Base-by-base conservation (phyloP, 2,329 filamentous ascomycete species). In the Aspergillus brasiliensis region DNA sequence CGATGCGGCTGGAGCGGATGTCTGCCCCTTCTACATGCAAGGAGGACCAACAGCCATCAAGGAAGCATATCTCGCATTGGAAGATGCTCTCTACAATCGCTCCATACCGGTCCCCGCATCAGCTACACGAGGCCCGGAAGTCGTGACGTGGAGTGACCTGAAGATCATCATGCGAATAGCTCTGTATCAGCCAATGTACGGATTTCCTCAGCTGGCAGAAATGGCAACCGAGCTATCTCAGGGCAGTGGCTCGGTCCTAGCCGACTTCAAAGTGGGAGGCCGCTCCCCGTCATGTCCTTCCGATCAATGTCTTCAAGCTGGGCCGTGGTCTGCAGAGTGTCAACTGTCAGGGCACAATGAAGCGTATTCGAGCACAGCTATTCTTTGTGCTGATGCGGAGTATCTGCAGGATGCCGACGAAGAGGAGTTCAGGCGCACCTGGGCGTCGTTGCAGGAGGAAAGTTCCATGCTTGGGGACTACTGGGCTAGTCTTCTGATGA, bases 401-500 rank as follows among this genome's bases (percentile, higher is more conserved):
- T 66, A 68, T 34, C 48, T 73, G 57, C 65, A 66, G 1, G 44
- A 54, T 1, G 44, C 62, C 2, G 62, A 67, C 27, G 25, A 64
- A 34, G 56, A 65, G 2, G 56, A 51, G 6, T 74, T 76, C 31
- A 49, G 55, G n/a, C 25, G 31, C 2, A 25, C 59, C 5, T 76
- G 72, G 73, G 37, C 59, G 28, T 27, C 37, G 2, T 59, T 72
- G 4, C 64, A 61, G 7, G 54, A 59, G 8, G 69, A 72, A 17
- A 75, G 74, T 58, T 34, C 57, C 5, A 58, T 62, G 6, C 40
- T 76, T 6, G 75, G 73, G 0, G 73, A 76, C 59, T 75, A 75
- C 49, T 80, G 76, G 77, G 74, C 77, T 6, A 66, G 71, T 21
- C 60, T 78, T n/a, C 62, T 69, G 5, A 57, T 79, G 34, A 61